Percentiles rank a stretch among this genome's conserved stretches.
Conservation (phyloP, 805 yeast genomes). For the Cyberlindnera mrakii region DNA sequence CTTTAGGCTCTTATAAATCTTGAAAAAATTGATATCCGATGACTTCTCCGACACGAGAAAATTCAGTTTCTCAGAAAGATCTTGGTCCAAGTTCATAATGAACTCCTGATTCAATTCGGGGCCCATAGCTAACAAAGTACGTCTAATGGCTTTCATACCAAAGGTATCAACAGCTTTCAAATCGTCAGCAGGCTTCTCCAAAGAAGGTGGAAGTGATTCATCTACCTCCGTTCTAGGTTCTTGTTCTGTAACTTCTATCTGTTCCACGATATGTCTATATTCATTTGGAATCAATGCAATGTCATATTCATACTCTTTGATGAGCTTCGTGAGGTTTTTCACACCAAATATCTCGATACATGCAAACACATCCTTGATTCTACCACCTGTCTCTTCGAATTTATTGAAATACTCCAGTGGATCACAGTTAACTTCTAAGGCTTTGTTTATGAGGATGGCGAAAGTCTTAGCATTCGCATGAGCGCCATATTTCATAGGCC, state of each 20-base stretch:
- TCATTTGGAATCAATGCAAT: constrained; percentile 27
- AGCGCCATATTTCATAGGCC: constrained; percentile 26
- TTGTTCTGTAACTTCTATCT: constrained; percentile 9
- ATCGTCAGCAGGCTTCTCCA: constrained; percentile 49
- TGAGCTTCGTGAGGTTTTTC: constrained; percentile 32
- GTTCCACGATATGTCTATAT: constrained; percentile 24
- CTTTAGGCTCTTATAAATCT: constrained; percentile 47
- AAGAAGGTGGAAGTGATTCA: constrained; percentile 28
- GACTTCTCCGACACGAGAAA: constrained; percentile 20
- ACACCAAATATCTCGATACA: constrained; percentile 47
- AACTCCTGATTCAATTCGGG: constrained; percentile 24
- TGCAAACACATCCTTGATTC: constrained; percentile 11
- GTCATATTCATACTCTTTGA: constrained; percentile 15
- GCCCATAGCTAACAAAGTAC: constrained; percentile 54
- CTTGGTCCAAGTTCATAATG: constrained; percentile 26
- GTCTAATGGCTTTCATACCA: constrained; percentile 74
- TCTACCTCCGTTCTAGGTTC: constrained; percentile 5
- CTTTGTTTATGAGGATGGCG: constrained; percentile 45
- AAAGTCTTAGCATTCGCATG: constrained; percentile 50
- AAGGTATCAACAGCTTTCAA: constrained; percentile 67
- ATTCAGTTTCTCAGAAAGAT: constrained; percentile 31
- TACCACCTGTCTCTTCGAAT: constrained; percentile 25
- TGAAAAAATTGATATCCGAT: constrained; percentile 52
- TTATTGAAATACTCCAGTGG: constrained; percentile 21
- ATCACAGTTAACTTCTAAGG: constrained; percentile 15